Evolutionary conservation across 306 rosid genomes (phyloP).

Genomic region (Cucurbita maxima): DNA sequence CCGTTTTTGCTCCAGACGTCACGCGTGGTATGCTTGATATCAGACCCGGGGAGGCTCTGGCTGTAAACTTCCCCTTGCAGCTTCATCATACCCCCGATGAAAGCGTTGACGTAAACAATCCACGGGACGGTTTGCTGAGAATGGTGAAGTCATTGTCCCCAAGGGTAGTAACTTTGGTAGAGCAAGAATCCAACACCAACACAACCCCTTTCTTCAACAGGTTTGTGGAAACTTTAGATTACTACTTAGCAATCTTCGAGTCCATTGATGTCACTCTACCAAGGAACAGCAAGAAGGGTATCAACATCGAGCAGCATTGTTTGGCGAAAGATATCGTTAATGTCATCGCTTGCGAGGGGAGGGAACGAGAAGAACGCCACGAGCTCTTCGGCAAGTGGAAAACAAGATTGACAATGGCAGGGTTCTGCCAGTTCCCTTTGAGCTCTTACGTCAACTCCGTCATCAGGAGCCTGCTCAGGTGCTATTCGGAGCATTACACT

Average conservation of each 20-base stretch:
- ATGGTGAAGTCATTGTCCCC: conserved; percentile 72
- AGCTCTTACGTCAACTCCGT: conserved; percentile 80
- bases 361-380: conserved; percentile 74
- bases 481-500: conserved; percentile 70
- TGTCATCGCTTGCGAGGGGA: conserved; percentile 80
- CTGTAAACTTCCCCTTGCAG: conserved; percentile 85
- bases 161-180: conserved; percentile 67
- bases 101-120: conserved; percentile 73
- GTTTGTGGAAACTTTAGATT: conserved; percentile 62
- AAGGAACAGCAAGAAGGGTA: conserved; percentile 57
- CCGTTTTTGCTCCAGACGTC: conserved; percentile 50
- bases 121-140: conserved; percentile 73
- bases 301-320: conserved; percentile 83
- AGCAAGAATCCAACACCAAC: conserved; percentile 94
- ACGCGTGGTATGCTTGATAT: conserved; percentile 60
- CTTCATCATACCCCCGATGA: conserved; percentile 96
- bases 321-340: conserved; percentile 78
- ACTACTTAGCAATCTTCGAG: conserved; percentile 84
- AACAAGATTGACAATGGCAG: conserved; percentile 87
- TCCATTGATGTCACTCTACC: conserved; percentile 68
- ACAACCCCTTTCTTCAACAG: conserved; percentile 76
- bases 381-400: conserved; percentile 94
- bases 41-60: conserved; percentile 73
- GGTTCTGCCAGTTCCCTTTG: conserved; percentile 57
- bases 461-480: conserved; percentile 42